Evolutionary conservation across 2,329 filamentous ascomycete species (phyloP).

Genomic region (Calonectria pseudoreteaudii): DNA sequence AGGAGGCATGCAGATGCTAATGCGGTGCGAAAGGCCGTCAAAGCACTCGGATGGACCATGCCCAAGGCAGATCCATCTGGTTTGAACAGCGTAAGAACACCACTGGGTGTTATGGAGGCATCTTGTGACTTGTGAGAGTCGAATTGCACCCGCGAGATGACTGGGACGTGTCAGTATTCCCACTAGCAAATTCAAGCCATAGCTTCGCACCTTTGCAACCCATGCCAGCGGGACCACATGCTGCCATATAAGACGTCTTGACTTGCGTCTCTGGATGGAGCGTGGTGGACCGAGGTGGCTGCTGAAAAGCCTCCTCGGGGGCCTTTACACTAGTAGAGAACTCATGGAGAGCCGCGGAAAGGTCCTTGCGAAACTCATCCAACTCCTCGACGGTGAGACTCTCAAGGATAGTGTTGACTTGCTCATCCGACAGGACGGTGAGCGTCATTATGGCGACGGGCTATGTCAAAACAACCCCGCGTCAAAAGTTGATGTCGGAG

Average conservation of each 20-base stretch:
- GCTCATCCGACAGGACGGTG: conserved; percentile 67
- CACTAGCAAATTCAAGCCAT: not conserved
- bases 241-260: conserved; percentile 81
- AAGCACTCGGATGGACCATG: conserved; percentile 77
- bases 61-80: conserved; percentile 72
- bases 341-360: conserved; percentile 68
- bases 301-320: conserved; percentile 61
- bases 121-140: conserved; percentile 42
- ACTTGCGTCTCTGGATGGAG: conserved; percentile 60
- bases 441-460: conserved; percentile 60
- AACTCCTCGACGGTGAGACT: conserved; percentile 64
- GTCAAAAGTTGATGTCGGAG: conserved; percentile 17
- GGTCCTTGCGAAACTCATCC: conserved; percentile 60
- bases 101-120: conserved; percentile 64
- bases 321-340: conserved; percentile 68
- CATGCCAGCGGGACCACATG: conserved; percentile 71
- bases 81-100: conserved; percentile 77
- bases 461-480: not conserved
- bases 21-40: conserved; percentile 86
- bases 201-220: conserved; percentile 71
- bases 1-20: conserved; percentile 77
- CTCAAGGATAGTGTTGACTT: conserved; percentile 67
- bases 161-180: conserved; percentile 48
- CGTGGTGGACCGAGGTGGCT: conserved; percentile 65
- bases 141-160: conserved; percentile 71